Evolutionary conservation across 768 basidiomycete species (phyloP), one percentile per base, ranked within the genome.

Genomic region (Lentinus tigrinus): DNA sequence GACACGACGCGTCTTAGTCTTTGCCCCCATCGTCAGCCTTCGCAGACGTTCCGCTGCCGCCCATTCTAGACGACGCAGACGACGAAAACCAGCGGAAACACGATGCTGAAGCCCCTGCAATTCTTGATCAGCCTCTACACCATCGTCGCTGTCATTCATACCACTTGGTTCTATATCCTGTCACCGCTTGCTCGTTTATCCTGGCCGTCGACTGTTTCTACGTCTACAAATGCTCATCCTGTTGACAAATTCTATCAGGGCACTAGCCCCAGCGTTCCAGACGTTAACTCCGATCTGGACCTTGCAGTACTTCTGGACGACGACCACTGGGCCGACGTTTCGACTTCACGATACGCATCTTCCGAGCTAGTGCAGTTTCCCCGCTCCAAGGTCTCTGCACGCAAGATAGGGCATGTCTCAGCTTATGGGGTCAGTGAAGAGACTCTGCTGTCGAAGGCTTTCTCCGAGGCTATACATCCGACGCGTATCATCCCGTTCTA

Each of bases 401-500:
- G 26, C 26, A 26, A 21, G 28, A 37, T 7, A 6, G 8, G 6
- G 23, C 8, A 5, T 3, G 3, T 9, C 19, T 21, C 37, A 13
- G 43, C 44, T 5, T 52, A 51, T 44, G 54, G 48, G 9, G 72
- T 83, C 55, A 73, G 75, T 48, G 80, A 83, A 67, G 76, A 77
- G 11, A 70, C 83, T 21, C 78, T 89, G 53, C 73, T 91, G 11
- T 85, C 87, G 19, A 89, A 89, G 64, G 83, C 85, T 4, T 90
- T 91, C 63, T 74, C 87, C 3, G 77, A 77, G 54, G 83, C 84
- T 21, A 83, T 89, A 81, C 81, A 82, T 37, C 91, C 92, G 0
- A 87, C 81, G 66, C 84, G 85, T 62, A 83, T 93, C 53, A 78
- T 91, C 21, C 93, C 93, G 0, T 95, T 87, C 74, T 93, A 88